phyloP scores from a whole-genome alignment of 345 rosid genomes.

The Salix udensis region DNA sequence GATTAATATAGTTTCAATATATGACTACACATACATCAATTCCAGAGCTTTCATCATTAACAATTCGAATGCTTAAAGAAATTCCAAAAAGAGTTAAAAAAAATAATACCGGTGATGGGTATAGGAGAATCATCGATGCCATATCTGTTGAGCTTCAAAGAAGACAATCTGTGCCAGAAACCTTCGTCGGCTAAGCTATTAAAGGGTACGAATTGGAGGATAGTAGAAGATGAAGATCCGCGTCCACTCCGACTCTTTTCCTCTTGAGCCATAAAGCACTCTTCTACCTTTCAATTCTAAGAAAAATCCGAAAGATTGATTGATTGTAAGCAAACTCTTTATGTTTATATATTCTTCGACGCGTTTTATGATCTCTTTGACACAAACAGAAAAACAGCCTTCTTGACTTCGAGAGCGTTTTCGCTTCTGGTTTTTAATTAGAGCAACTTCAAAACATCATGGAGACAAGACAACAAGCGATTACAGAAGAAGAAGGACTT shows the following conservation, averaged over 20 bases:
- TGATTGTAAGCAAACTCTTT: not conserved
- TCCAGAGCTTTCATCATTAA: not conserved
- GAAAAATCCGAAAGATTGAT: not conserved
- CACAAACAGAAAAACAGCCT: not conserved
- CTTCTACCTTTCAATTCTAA: slow-evolving; percentile 20
- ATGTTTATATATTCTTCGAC: too few relatives aligned
- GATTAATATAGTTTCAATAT: not conserved
- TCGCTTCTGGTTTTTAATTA: not conserved
- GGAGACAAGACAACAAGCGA: not conserved
- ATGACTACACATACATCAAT: not conserved
- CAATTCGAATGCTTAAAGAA: not conserved
- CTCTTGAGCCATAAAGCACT: slow-evolving; percentile 12
- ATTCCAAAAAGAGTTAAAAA: not conserved
- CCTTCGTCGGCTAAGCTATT: slow-evolving; percentile 83
- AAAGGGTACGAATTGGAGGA: slow-evolving; percentile 75
- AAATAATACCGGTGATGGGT: slow-evolving; percentile 65
- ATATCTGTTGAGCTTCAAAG: slow-evolving; percentile 75
- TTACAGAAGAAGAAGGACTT: not conserved
- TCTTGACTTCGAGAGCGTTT: not conserved
- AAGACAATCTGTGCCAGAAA: slow-evolving; percentile 88
- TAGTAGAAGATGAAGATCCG: slow-evolving; percentile 8
- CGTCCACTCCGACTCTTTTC: slow-evolving; percentile 20
- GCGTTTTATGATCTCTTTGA: too few relatives aligned
- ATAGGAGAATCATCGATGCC: slow-evolving; percentile 92
- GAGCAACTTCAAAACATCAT: not conserved